Base-by-base conservation (phyloP, 345 rosid genomes). In the Balakata baccata region DNA sequence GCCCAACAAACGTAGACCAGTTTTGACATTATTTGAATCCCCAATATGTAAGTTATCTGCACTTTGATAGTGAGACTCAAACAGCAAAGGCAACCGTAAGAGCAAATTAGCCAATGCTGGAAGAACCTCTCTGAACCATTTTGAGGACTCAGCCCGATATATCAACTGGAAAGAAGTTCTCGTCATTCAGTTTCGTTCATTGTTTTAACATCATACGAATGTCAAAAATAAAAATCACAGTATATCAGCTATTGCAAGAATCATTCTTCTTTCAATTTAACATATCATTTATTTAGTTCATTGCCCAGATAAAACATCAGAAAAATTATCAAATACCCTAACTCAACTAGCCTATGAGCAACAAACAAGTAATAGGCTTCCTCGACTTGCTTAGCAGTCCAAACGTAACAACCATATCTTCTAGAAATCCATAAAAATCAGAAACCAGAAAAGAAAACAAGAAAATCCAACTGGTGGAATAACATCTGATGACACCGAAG, bases 51-150 rank as follows among this genome's bases (percentile, higher is more conserved):
- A 75, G 73, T 45, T 43, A 75, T 78, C 86, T 7, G 93, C 85
- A 75, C 76, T 77, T 46, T 73, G 87, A 74, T 79, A 92, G 80
- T 94, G 98, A 47, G 65, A n/a, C 73, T 90, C 95, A 43, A 92
- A 72, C 9, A 90, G 86, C 29, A 83, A 80, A 0, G 98, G 96
- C 64, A 95, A 76, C 74, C 70, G 75, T 82, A 89, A 78, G 17
- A 92, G 89, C 81, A 92, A 76, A 77, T 64, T 79, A 2, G 97
- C 93, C 82, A 91, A 64, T 38, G 81, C 76, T 0, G 99, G 99
- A 59, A 92, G 69, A 70, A 84, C 79, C 66, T 90, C 87, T 70
- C 34, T 62, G 74, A 94, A 90, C 92, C 98, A 95, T 78, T 80
- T 85, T 56, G 79, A 71, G 7, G 92, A 80, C 51, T 87, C 89